These are phyloP conservation scores for Endoconidiophora laricicola DNA, from an alignment of 2,329 filamentous ascomycete genomes.

Conservation along the genomic window DNA sequence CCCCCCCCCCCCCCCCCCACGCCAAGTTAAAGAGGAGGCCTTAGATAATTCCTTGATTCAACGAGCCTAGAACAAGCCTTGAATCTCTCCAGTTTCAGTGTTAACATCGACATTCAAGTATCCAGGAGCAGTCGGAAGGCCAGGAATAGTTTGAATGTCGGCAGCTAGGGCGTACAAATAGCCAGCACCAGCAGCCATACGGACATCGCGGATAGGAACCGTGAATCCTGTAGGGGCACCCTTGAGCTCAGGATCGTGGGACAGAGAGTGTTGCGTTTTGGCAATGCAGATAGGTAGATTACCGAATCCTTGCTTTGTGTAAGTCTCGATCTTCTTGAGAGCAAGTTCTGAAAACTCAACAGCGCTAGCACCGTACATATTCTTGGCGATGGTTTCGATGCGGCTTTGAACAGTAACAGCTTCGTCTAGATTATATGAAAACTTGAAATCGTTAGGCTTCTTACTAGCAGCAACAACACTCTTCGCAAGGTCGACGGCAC, in stretches of 20 bases:
- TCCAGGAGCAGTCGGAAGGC: conserved; percentile 82
- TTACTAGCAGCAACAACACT: conserved; percentile 69
- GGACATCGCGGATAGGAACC: conserved; percentile 82
- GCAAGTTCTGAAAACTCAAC: conserved; percentile 91
- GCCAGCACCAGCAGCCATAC: conserved; percentile 84
- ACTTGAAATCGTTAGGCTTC: conserved; percentile 72
- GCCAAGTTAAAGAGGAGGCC: not conserved
- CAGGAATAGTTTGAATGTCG: conserved; percentile 96
- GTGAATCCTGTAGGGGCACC: conserved; percentile 90
- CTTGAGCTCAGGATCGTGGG: conserved; percentile 84
- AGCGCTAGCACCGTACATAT: conserved; percentile 83
- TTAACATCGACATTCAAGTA: conserved; percentile 89
- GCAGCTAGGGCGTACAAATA: conserved; percentile 89
- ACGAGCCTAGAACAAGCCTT: conserved; percentile 61
- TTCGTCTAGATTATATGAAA: conserved; percentile 54
- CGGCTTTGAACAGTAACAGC: conserved; percentile 70
- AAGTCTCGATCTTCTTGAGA: conserved; percentile 90
- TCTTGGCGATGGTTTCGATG: conserved; percentile 75
- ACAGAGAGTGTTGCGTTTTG: conserved; percentile 96
- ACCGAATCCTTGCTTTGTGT: conserved; percentile 79
- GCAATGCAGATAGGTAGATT: conserved; percentile 92
- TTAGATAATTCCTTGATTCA: no score
- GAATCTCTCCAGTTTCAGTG: conserved; percentile 66
- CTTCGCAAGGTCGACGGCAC: conserved; percentile 75
- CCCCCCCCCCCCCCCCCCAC: no score